Conservation (phyloP, 139 green algal species). For the Yamagishiella unicocca region DNA sequence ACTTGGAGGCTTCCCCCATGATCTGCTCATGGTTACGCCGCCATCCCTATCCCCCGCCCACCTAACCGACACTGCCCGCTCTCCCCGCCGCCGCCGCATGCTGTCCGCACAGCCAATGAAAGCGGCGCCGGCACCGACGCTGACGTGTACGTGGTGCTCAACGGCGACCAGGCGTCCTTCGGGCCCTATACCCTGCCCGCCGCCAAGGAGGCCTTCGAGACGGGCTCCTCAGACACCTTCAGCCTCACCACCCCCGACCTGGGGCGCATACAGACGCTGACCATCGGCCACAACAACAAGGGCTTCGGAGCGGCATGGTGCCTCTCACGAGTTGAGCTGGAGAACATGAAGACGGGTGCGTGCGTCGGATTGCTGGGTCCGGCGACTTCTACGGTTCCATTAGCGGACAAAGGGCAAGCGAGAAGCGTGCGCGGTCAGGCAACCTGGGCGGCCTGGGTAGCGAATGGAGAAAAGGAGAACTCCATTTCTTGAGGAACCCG, state of each 20-base stretch:
- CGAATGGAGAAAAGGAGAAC: too few relatives aligned
- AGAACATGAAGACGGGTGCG: constrained; percentile 50
- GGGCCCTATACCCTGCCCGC: constrained; percentile 66
- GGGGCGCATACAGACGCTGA: constrained; percentile 61
- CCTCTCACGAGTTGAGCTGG: constrained; percentile 60
- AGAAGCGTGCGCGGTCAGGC: too few relatives aligned
- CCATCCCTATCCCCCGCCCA: too few relatives aligned
- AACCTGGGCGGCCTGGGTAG: too few relatives aligned
- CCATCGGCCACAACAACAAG: constrained; percentile 69
- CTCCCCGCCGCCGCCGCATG: neutral
- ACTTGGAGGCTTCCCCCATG: too few relatives aligned
- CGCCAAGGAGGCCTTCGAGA: constrained; percentile 66
- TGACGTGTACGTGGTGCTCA: constrained; percentile 62
- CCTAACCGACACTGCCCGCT: neutral
- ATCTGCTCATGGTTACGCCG: too few relatives aligned
- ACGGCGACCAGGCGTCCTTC: constrained; percentile 48
- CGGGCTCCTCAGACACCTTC: constrained; percentile 66
- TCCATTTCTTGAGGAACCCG: too few relatives aligned
- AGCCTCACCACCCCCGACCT: constrained; percentile 60
- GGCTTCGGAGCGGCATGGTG: constrained; percentile 68
- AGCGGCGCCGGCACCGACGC: constrained; percentile 71
- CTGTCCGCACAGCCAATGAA: constrained; percentile 38
- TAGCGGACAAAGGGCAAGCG: too few relatives aligned
- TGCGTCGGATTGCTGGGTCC: too few relatives aligned
- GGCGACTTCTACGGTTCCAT: too few relatives aligned